Conservation (phyloP, 306 rosid species). For the Oxytropis ochrocephala region DNA sequence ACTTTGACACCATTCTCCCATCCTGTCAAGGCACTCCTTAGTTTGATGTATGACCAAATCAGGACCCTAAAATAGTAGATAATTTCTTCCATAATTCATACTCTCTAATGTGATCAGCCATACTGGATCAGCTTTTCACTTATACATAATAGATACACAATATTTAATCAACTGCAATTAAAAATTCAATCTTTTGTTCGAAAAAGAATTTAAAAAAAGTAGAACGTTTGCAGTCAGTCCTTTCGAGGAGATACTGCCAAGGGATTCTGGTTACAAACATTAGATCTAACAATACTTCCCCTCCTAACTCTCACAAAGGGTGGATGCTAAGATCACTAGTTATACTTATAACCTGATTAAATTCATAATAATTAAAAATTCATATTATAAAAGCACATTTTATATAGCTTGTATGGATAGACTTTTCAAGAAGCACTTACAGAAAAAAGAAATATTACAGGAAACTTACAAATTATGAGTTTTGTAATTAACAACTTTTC, state of each 20-base stretch:
- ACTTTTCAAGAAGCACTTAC: background rate
- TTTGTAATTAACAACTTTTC: background rate
- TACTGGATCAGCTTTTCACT: background rate
- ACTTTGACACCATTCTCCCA: constrained; percentile 97
- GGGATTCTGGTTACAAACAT: background rate
- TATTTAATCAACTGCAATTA: background rate
- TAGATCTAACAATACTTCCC: background rate
- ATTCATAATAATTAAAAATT: background rate
- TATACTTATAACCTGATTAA: background rate
- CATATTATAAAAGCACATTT: background rate
- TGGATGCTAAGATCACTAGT: background rate
- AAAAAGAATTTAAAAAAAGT: background rate
- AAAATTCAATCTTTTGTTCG: background rate
- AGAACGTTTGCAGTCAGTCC: background rate
- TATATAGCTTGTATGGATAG: background rate
- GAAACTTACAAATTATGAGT: background rate
- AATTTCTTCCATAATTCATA: constrained; percentile 10
- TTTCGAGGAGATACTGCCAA: background rate
- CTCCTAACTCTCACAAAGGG: constrained; percentile 1
- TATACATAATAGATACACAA: background rate
- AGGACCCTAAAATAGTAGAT: constrained; percentile 70
- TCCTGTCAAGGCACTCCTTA: constrained; percentile 71
- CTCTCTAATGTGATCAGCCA: background rate
- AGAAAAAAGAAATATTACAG: background rate
- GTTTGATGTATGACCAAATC: constrained; percentile 87